Evolutionary conservation across 139 green algal genomes (phyloP).

Genomic region (Trebouxia sp.): DNA sequence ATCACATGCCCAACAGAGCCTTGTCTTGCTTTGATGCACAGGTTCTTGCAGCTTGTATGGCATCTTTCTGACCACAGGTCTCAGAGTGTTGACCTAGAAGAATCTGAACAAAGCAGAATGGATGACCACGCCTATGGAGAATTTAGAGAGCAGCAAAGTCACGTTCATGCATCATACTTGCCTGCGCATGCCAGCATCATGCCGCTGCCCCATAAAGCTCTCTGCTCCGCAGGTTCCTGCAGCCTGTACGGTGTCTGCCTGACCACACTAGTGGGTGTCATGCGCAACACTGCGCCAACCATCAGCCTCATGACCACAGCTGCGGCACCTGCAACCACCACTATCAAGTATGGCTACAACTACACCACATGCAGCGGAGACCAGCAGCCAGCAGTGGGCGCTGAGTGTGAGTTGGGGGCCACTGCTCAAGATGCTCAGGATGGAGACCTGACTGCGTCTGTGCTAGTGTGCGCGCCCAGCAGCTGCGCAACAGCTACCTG

Average conservation of each 20-base stretch:
- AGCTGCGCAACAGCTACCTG: background rate
- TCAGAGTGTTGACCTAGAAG: no score
- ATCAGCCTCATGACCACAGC: background rate
- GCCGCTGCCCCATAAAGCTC: background rate
- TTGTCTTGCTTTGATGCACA: no score
- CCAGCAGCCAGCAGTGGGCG: background rate
- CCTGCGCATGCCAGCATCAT: no score
- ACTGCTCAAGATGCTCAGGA: background rate
- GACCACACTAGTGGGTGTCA: background rate
- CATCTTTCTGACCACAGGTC: no score
- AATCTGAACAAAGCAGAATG: no score
- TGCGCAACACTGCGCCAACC: background rate
- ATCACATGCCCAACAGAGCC: no score
- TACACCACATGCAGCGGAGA: background rate
- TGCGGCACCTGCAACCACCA: background rate
- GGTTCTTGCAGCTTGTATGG: no score
- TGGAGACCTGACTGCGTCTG: background rate
- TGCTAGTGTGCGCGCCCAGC: background rate
- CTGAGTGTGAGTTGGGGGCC: conserved; percentile 4
- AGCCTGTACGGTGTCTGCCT: background rate
- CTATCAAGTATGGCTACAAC: background rate
- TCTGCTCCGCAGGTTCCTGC: background rate
- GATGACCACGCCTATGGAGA: no score
- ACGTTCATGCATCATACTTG: no score
- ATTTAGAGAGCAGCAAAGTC: no score